Evolutionary conservation across 495 filamentous ascomycete species (phyloP), one percentile per base, ranked within the genome.

Genomic region (Neurospora sp.): DNA sequence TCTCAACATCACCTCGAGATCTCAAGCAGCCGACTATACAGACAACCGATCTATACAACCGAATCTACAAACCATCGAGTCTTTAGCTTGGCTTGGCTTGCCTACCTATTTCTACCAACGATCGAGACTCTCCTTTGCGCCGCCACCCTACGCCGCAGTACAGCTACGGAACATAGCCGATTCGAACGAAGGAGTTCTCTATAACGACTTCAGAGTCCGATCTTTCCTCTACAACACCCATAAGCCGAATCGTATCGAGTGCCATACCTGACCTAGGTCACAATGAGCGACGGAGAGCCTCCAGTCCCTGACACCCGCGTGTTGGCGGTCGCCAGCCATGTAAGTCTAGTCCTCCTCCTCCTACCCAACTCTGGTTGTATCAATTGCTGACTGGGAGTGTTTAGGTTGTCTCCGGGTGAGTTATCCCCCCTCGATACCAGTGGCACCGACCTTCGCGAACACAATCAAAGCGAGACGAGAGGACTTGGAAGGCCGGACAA

Each of bases 241-340:
- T 1, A 66, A 66, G 28, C 54, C 54, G 28, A 66, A 66, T 66
- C 48, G 48, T 24, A 31, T 13, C 21, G 9, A 28, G 45, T 5
- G 9, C 39, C 31, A 10, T n/a, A 21, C 38, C 21, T 1, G 31
- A 21, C 38, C 21, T 1, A 38, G n/a, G 34, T 45, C 72, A 79
- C 78, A 8, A 86, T 84, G 83, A 81, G 72, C 75, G 72, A 79
- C 69, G 82, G 82, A 76, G 54, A 66, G 24, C 80, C 81, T n/a
- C 83, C 89, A 37, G 88, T 96, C 62, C 93, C 94, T 13, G 93
- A 96, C 80, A 97, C 94, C 39, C 85, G 89, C 78, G 94, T 99
- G 72, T 87, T 99, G 79, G 94, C 96, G 54, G 89, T 98, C 75
- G 96, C 96, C 79, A 98, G 96, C 83, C 96, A 99, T 96, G 96